These are phyloP conservation scores for Iodosphaeria phyllophila DNA, from an alignment of 2,329 filamentous ascomycete genomes.

Conservation along the genomic window DNA sequence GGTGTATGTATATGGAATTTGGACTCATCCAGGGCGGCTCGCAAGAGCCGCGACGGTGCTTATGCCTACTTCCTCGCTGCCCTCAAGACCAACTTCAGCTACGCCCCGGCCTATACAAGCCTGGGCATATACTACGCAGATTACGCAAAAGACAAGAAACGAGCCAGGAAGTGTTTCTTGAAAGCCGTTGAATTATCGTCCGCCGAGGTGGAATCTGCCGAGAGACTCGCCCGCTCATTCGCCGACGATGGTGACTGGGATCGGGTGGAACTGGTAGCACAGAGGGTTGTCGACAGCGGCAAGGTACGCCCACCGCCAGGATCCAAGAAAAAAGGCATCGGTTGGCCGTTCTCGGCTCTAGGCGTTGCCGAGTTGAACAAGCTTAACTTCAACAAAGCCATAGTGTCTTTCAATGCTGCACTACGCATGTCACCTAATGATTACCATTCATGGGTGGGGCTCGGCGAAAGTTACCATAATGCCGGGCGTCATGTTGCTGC, in stretches of 20 bases:
- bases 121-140: constrained; percentile 84
- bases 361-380: constrained; percentile 91
- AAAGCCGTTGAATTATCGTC: constrained; percentile 89
- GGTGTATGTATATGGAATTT: constrained; percentile 77
- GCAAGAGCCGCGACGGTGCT: constrained; percentile 65
- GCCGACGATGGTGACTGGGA: constrained; percentile 92
- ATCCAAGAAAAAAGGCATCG: constrained; percentile 80
- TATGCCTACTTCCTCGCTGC: constrained; percentile 72
- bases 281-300: constrained; percentile 85
- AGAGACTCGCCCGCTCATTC: constrained; percentile 70
- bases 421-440: constrained; percentile 68
- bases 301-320: constrained; percentile 79
- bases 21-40: constrained; percentile 51
- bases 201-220: constrained; percentile 70
- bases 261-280: constrained; percentile 79
- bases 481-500: constrained; percentile 90
- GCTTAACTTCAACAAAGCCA: constrained; percentile 73
- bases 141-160: constrained; percentile 70
- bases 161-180: constrained; percentile 84
- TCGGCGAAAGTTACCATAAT: constrained; percentile 94
- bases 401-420: constrained; percentile 81
- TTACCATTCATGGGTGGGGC: constrained; percentile 89
- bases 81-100: constrained; percentile 71
- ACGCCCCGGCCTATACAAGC: constrained; percentile 78
- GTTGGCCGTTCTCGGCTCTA: constrained; percentile 88